These are phyloP conservation scores for Phlebiopsis flavidoalba DNA, from an alignment of 768 basidiomycete species.

Conservation along the genomic window DNA sequence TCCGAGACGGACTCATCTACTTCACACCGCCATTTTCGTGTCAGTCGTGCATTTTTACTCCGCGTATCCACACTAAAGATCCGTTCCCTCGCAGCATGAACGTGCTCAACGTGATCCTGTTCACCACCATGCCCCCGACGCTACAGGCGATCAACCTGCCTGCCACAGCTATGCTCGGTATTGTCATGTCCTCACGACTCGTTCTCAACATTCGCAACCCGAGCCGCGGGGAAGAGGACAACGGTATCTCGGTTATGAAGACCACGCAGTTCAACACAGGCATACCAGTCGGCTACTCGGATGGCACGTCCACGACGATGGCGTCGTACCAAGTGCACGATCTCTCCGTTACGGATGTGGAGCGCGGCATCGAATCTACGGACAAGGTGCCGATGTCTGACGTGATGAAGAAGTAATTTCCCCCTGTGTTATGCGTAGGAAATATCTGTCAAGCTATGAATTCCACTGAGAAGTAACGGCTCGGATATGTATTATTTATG, in stretches of 20 bases:
- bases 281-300: not conserved
- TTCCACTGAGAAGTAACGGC: not conserved
- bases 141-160: not conserved
- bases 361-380: not conserved
- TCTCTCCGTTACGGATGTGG: not conserved
- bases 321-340: not conserved
- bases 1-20: conserved; percentile 1
- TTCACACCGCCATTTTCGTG: conserved; percentile 1
- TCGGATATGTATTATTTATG: not conserved
- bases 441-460: not conserved
- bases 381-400: not conserved
- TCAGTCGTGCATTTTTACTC: not conserved
- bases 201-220: not conserved
- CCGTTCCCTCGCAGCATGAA: not conserved
- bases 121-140: not conserved
- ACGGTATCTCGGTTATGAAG: not conserved
- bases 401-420: not conserved
- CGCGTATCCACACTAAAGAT: not conserved
- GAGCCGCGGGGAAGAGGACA: not conserved
- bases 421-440: not conserved
- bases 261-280: not conserved
- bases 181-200: not conserved
- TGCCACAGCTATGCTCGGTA: not conserved
- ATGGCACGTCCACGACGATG: not conserved
- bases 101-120: not conserved